These are phyloP conservation scores for Heterobasidion occidentale DNA, from an alignment of 1,284 basidiomycete genomes.

Conservation along the genomic window DNA sequence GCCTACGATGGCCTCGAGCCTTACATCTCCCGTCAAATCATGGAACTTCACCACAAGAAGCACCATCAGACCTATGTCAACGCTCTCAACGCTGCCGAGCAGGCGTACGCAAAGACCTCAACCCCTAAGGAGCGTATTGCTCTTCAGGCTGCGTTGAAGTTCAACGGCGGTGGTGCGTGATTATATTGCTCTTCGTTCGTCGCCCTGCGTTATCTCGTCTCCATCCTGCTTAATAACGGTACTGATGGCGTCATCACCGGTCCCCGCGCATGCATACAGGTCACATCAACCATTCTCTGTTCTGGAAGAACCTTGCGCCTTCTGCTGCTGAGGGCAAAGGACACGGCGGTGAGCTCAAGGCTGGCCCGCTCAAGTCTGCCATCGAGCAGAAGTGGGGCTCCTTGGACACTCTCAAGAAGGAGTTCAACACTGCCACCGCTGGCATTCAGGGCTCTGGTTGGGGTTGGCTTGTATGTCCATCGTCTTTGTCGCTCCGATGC, in stretches of 20 bases:
- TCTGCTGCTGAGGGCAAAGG: constrained; percentile 39
- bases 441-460: constrained; percentile 89
- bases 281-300: constrained; percentile 89
- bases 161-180: constrained; percentile 79
- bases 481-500: neutral
- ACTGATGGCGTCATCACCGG: neutral
- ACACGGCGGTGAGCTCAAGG: constrained; percentile 60
- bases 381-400: constrained; percentile 84
- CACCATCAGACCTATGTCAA: constrained; percentile 94
- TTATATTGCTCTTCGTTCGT: neutral
- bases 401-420: constrained; percentile 66
- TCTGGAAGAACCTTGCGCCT: constrained; percentile 94
- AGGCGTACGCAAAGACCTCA: constrained; percentile 61
- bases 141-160: constrained; percentile 82
- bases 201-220: neutral
- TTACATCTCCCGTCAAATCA: constrained; percentile 75
- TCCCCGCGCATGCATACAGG: constrained; percentile 31
- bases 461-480: constrained; percentile 77
- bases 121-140: constrained; percentile 79
- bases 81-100: constrained; percentile 88
- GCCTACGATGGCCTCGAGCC: constrained; percentile 83
- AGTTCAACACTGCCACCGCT: constrained; percentile 76
- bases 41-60: constrained; percentile 93
- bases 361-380: constrained; percentile 74
- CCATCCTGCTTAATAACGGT: neutral